Conservation (phyloP, 306 rosid genomes). For the Oemleria cerasiformis region DNA sequence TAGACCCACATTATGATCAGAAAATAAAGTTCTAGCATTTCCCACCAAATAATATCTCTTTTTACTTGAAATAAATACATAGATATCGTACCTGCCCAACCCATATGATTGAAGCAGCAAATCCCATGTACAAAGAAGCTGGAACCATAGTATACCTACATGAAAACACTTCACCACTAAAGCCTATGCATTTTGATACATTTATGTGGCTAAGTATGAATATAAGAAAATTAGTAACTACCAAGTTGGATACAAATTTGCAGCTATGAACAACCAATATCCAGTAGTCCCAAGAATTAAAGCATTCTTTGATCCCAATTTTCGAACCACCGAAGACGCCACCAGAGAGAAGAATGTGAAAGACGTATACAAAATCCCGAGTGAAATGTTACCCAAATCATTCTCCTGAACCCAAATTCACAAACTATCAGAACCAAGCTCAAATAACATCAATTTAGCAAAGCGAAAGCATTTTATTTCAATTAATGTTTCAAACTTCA, state of each 20-base stretch:
- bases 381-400: conserved; percentile 79
- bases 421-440: conserved; percentile 1
- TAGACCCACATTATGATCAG: conserved; percentile 26
- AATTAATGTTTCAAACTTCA: background rate
- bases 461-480: background rate
- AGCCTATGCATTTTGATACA: background rate
- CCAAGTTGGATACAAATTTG: conserved; percentile 85
- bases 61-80: conserved; percentile 24
- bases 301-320: conserved; percentile 76
- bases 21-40: conserved; percentile 6
- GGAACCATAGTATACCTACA: conserved; percentile 95
- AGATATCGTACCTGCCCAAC: conserved; percentile 74
- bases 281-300: conserved; percentile 82
- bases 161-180: conserved; percentile 14
- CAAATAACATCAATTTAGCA: background rate
- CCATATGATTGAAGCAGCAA: conserved; percentile 97
- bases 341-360: conserved; percentile 75
- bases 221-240: conserved; percentile 12
- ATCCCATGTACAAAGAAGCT: conserved; percentile 83
- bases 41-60: background rate
- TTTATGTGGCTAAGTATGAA: background rate
- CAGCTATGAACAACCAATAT: conserved; percentile 81
- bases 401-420: conserved; percentile 54
- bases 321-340: conserved; percentile 79
- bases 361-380: conserved; percentile 76